phyloP scores from a whole-genome alignment of 179 eudicot genomes.

The Pouteria campechiana region DNA sequence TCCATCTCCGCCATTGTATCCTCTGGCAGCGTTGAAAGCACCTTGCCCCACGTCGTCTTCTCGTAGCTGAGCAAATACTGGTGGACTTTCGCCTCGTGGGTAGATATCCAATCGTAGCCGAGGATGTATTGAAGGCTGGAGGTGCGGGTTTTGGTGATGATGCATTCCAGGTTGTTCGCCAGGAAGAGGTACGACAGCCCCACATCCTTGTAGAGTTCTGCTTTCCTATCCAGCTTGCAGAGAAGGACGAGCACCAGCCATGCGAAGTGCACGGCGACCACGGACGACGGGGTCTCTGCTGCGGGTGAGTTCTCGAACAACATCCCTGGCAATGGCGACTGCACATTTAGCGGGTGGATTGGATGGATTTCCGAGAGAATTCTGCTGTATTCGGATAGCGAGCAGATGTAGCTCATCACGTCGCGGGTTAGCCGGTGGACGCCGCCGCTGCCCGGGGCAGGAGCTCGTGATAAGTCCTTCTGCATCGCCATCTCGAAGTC shows the following conservation, averaged over 20 bases:
- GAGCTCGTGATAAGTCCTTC: conserved; percentile 9
- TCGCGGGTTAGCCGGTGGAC: conserved; percentile 18
- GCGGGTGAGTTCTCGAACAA: conserved; percentile 6
- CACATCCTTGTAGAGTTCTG: conserved; percentile 19
- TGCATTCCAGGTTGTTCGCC: conserved; percentile 24
- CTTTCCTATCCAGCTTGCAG: conserved; percentile 26
- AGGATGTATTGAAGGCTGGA: conserved; percentile 14
- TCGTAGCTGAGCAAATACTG: conserved; percentile 17
- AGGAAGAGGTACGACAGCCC: conserved; percentile 26
- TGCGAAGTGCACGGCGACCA: conserved; percentile 10
- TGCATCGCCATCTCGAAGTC: conserved; percentile 23
- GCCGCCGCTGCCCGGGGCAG: conserved; percentile 21
- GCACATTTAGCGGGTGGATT: not conserved
- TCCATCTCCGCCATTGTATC: conserved; percentile 2
- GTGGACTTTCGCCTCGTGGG: conserved; percentile 17
- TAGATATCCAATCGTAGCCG: conserved; percentile 21
- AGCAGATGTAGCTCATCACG: conserved; percentile 14
- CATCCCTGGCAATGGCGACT: conserved; percentile 10
- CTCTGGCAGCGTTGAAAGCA: conserved; percentile 7
- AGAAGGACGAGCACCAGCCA: conserved; percentile 25
- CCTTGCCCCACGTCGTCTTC: conserved; percentile 21
- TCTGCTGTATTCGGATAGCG: conserved; percentile 12
- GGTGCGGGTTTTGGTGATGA: conserved; percentile 9
- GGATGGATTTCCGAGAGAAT: conserved; percentile 11
- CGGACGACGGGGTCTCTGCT: not conserved